Percentiles rank a stretch among this genome's conserved stretches.
Evolutionary conservation across 2,329 filamentous ascomycete genomes (phyloP).

Genomic region (Nigrospora oryzae): DNA sequence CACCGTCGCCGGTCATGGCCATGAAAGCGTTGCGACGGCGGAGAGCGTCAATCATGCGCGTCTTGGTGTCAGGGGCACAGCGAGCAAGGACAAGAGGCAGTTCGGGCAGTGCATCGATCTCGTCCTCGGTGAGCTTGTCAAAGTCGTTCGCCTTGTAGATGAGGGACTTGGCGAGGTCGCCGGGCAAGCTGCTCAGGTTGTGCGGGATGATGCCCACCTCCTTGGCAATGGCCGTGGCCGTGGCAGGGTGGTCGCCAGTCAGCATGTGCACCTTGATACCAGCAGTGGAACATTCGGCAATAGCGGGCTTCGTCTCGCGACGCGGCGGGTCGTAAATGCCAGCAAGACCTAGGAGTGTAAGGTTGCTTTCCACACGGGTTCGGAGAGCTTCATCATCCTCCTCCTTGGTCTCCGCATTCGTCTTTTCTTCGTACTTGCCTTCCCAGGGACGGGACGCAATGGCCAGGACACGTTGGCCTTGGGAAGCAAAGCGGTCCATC

Average conservation of each 20-base stretch:
- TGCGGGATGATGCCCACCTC: constrained; percentile 70
- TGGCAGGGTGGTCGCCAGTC: constrained; percentile 74
- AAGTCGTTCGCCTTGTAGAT: constrained; percentile 73
- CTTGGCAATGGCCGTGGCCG: constrained; percentile 67
- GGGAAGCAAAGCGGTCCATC: constrained; percentile 52
- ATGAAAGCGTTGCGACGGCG: constrained; percentile 69
- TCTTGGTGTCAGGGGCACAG: constrained; percentile 79
- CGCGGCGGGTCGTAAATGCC: constrained; percentile 84
- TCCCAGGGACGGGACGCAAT: constrained; percentile 56
- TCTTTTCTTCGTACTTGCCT: constrained; percentile 31
- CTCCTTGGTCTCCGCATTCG: constrained; percentile 14
- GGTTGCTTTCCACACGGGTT: constrained; percentile 53
- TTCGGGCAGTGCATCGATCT: constrained; percentile 68
- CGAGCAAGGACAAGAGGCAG: constrained; percentile 76
- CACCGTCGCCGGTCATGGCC: constrained; percentile 84
- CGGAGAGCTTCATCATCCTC: constrained; percentile 42
- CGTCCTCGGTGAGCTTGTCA: constrained; percentile 63
- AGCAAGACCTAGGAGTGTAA: constrained; percentile 72
- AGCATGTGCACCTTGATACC: constrained; percentile 79
- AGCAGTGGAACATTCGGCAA: constrained; percentile 60
- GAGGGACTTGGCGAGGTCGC: constrained; percentile 56
- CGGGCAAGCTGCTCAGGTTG: constrained; percentile 50
- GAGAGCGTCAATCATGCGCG: constrained; percentile 83
- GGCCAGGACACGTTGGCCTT: constrained; percentile 65
- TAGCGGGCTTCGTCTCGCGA: constrained; percentile 66